Evolutionary conservation across 495 filamentous ascomycete genomes (phyloP).

Genomic region (Penicillium mononematosum): DNA sequence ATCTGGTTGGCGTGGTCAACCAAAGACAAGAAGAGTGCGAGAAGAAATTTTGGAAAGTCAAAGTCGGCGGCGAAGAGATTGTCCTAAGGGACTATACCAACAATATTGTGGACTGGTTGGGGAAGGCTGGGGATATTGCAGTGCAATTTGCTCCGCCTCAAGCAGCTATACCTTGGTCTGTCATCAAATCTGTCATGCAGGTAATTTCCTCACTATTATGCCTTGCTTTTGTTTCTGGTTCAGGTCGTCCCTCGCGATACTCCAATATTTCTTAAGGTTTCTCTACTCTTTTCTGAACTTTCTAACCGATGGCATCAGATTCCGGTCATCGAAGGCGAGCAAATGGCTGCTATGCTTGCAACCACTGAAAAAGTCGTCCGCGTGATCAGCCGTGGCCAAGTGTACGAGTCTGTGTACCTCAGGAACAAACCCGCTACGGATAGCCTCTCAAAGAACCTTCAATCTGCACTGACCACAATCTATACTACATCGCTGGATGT

Average conservation of each 20-base stretch:
- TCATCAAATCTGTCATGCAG: conserved; percentile 15
- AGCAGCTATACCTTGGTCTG: conserved; percentile 17
- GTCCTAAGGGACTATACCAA: too few relatives aligned
- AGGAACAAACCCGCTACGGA: too few relatives aligned
- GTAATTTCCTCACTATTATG: conserved; percentile 4
- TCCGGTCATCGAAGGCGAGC: conserved; percentile 19
- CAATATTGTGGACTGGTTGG: too few relatives aligned
- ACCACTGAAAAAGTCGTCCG: conserved; percentile 22
- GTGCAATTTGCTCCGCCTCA: conserved; percentile 17
- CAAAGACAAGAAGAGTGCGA: too few relatives aligned
- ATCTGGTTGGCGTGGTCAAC: too few relatives aligned
- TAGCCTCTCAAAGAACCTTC: too few relatives aligned
- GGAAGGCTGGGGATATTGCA: conserved; percentile 15
- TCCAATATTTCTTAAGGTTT: not conserved
- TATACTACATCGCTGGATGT: too few relatives aligned
- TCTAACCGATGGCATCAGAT: conserved; percentile 6
- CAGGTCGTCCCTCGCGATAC: not conserved
- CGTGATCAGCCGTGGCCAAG: conserved; percentile 20
- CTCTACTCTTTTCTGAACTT: not conserved
- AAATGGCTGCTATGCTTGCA: conserved; percentile 20
- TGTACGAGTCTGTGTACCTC: too few relatives aligned
- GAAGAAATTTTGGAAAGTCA: too few relatives aligned
- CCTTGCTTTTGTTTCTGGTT: not conserved
- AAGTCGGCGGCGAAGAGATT: too few relatives aligned
- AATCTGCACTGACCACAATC: too few relatives aligned